Base-by-base conservation (phyloP, 2,329 filamentous ascomycete genomes). In the Sclerotinia glacialis region DNA sequence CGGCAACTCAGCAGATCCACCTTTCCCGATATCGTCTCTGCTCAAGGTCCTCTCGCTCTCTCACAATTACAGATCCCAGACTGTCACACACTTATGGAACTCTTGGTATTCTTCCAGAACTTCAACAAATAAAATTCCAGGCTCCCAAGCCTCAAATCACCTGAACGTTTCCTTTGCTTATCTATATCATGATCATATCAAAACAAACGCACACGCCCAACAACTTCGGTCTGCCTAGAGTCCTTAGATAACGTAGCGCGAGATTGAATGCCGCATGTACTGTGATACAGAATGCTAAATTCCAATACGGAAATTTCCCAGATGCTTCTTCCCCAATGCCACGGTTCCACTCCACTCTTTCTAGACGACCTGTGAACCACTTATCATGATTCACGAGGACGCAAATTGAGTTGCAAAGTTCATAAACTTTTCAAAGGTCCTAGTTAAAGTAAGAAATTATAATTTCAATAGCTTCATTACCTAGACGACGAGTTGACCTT, bases 321-420 rank as follows among this genome's bases (percentile, higher is more conserved):
- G 23, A 12, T 26, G 46, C 46, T 14, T 5, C 46, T 49, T 8
- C 11, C 23, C 8, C 23, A 16, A 12, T 16, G 14, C 12, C 5
- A 50, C 1, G 9, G 23, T 50, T 50, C 23, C 16, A 50, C 26
- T 50, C 23, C 16, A 50, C 26, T 23, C 47, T 6, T 8, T 23
- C 23, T 16, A 12, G 23, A 50, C 23, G 23, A 16, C 12, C 23
- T 26, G 23, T 23, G 23, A 26, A 50, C 3, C 26, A 50, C 23
- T 50, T 6, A 0, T n/a, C 5, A 26, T 8, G 12, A 26, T 1
- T 6, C 5, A 16, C 0, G 6, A 26, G 1, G 12, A 50, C 5
- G 5, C 12, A 3, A 8, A 49, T 26, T 12, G 23, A 2, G 12
- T 21, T 7, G 5, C 47, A n/a, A 14, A 11, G 11, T 26, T 49